Evolutionary conservation across 2,329 filamentous ascomycete species (phyloP), one percentile per base, ranked within the genome.

Genomic region (Ceratocystis cubensis): DNA sequence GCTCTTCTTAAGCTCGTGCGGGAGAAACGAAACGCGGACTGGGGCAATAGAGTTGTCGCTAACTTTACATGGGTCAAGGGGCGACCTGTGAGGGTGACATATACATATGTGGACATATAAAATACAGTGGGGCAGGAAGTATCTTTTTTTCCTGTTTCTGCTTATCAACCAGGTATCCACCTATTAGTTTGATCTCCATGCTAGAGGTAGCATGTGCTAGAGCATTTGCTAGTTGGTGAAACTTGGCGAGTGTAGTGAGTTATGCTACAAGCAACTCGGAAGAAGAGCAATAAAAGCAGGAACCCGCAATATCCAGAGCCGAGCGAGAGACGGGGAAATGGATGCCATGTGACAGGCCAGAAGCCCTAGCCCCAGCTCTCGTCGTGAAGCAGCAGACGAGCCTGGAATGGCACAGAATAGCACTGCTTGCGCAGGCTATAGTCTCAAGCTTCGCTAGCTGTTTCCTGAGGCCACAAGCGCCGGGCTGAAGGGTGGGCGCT

Each of bases 121-220:
- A 59, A 33, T 4, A 20, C 53, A 59, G 25, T 59, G 53, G 25
- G 13, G 53, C 17, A n/a, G 13, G 28, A 33, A n/a, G 53, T 33
- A 59, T 59, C 15, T 53, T 22, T 41, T 41, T 28, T 65, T 61
- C 20, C 15, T 61, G 53, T 59, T 59, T 46, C 64, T 65, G 30
- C 37, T 44, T 44, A 65, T 33, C n/a, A 17, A 20, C 44, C 20
- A 61, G 5, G 28, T 46, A 65, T 73, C 62, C 37, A 63, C 62
- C 44, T 17, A 15, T 5, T 28, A 64, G 53, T 53, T 53, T 57
- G 45, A 28, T 28, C 63, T 28, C 25, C 50, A 37, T 13, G 46
- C 44, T 50, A 48, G 46, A 22, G 45, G 46, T 53, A 48, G 46
- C 63, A 48, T 45, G 45, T 46, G 46, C 13, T 20, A 33, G 63